Evolutionary conservation across 805 yeast species (phyloP).

Genomic region (Candida chilensis): DNA sequence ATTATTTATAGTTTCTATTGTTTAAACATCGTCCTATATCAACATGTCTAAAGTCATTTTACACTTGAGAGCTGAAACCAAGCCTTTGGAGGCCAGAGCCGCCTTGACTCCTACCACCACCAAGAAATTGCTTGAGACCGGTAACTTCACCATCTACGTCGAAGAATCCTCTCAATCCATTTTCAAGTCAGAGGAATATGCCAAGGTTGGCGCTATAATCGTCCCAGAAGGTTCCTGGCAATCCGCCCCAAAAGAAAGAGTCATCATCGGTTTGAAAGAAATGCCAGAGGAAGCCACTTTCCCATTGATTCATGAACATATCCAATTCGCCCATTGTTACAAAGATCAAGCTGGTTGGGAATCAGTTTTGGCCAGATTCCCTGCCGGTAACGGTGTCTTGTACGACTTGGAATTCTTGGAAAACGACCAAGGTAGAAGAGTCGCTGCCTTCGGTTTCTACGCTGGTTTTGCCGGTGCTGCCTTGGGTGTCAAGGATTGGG

Average conservation of each 20-base stretch:
- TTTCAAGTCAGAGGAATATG: constrained; percentile 70
- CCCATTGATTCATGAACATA: constrained; percentile 93
- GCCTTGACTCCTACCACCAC: constrained; percentile 92
- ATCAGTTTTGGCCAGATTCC: constrained; percentile 81
- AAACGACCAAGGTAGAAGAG: constrained; percentile 94
- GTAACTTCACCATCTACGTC: constrained; percentile 72
- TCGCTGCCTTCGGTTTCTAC: constrained; percentile 98
- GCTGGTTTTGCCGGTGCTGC: constrained; percentile 99
- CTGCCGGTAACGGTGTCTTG: constrained; percentile 81
- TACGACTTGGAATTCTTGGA: constrained; percentile 94
- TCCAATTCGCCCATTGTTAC: constrained; percentile 98
- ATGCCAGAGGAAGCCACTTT: constrained; percentile 82
- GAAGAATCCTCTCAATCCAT: constrained; percentile 84
- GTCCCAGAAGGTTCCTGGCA: constrained; percentile 95
- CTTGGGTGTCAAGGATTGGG: constrained; percentile 89
- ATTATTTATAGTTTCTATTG: no score
- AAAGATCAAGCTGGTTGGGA: constrained; percentile 98
- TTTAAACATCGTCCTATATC: no score
- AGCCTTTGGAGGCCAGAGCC: constrained; percentile 96
- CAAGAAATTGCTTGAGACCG: constrained; percentile 74
- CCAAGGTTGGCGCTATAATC: constrained; percentile 70
- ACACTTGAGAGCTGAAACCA: constrained; percentile 94
- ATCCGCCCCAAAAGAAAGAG: constrained; percentile 80
- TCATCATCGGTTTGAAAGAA: constrained; percentile 91
- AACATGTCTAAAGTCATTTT: constrained; percentile 48